Base-by-base conservation (phyloP, 2,329 filamentous ascomycete species). In the Nannizziopsis barbatae region DNA sequence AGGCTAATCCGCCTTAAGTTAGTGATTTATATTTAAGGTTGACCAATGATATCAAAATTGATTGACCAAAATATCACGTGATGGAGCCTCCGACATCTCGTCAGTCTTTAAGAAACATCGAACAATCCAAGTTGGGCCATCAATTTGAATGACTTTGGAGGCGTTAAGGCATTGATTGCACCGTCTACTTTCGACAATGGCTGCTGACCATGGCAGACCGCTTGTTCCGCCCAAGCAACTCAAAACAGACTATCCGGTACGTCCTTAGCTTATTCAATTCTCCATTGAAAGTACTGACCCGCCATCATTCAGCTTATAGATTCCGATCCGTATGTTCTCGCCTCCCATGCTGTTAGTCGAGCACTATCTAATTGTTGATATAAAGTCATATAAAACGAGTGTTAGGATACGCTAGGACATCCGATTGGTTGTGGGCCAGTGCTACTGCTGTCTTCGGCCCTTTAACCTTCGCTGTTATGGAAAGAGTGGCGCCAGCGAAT, bases 371-470 rank as follows among this genome's bases (percentile, higher is more conserved):
- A 42, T 20, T 17, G 2, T 14, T 18, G n/a, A 22, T 33, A 18
- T 42, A 41, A 37, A 94, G 87, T 62, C 92, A 98, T 70, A 84
- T 96, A 69, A 86, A 81, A 69, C 83, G 92, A 65, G 92, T 96
- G 14, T 67, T 95, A 55, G 70, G 80, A 63, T 98, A 98, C 76
- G 85, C 89, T 54, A 80, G 92, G 55, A 73, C 80, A 42, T 85
- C 83, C 43, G 92, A 98, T 70, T 96, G 93, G 70, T 73, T 75
- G 36, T 72, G 79, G 57, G 90, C 83, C 53, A 73, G 75, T 50
- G 76, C 73, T 11, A 77, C 84, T 43, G 83, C 83, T 11, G 79
- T 80, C n/a, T 73, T 80, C 47, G 84, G 81, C 42, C 90, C 92
- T 7, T 76, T 75, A 40, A 71, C 85, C 49, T 83, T 96, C 65